Evolutionary conservation across 495 filamentous ascomycete species (phyloP), one percentile per base, ranked within the genome.

Genomic region (Neurospora sp.): DNA sequence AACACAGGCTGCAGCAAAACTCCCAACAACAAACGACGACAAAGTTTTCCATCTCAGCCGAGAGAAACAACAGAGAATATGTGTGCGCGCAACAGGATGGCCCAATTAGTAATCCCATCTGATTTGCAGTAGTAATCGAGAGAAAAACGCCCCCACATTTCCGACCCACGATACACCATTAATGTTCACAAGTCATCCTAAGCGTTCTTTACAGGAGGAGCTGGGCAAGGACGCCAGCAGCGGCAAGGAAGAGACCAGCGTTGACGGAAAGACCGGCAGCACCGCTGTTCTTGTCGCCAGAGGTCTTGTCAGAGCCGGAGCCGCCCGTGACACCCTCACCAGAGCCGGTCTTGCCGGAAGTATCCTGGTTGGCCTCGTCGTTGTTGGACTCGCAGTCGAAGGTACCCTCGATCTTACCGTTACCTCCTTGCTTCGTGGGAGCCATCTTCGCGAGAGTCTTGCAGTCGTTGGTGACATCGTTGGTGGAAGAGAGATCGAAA

Each of bases 401-500:
- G 41, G 76, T 85, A 71, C 92, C 92, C 77, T 88, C 85, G 81
- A 94, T 89, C 59, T 74, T 42, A 69, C 83, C 82, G 66, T 76
- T 74, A 77, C 85, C 76, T 77, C 82, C 81, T 74, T 83, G 81
- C 42, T 72, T 76, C 54, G 79, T 75, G 42, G 76, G 76, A 23
- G 78, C 77, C 41, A 85, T 76, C 75, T 81, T 74, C 18, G 86
- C 46, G 79, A 93, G 87, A 46, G 75, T 70, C 27, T 77, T 72
- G 83, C 86, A 88, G 37, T 82, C 79, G 0, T 72, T n/a, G 31
- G 39, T 80, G 83, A 94, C 90, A 72, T 90, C 85, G 74, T 84
- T 86, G 40, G 92, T 92, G 76, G 87, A 91, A 83, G 93, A 89
- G 75, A 96, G 82, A 84, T 97, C 94, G 86, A 97, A 95, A 71